Conservation (phyloP, 129 eudicot species). For the Ambrosia artemisiifolia region DNA sequence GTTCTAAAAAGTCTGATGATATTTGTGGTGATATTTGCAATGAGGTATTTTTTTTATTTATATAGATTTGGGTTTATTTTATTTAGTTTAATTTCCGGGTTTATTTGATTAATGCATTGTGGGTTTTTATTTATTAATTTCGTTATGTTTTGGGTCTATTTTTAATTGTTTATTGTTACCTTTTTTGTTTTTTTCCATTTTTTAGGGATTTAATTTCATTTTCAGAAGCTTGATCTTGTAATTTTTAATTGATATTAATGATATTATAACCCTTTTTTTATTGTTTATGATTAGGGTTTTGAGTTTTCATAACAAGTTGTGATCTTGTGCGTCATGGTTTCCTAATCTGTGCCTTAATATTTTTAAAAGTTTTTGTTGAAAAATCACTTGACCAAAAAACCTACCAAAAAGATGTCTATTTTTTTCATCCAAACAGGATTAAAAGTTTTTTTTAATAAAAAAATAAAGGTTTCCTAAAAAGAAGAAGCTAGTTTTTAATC, state of each 20-base stretch:
- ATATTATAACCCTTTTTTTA: not conserved
- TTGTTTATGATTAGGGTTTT: not conserved
- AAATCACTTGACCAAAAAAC: not conserved
- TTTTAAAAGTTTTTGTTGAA: conserved; percentile 5
- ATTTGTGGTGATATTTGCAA: conserved; percentile 58
- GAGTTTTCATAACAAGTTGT: not conserved
- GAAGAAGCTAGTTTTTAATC: conserved; percentile 13
- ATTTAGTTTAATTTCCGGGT: no score
- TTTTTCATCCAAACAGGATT: conserved; percentile 15
- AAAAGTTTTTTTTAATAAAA: not conserved
- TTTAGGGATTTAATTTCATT: not conserved
- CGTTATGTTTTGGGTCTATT: conserved; percentile 12
- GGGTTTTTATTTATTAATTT: no score
- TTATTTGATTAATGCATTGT: no score
- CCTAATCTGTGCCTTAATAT: not conserved
- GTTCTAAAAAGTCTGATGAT: conserved; percentile 81
- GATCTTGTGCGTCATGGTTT: not conserved
- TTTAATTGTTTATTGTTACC: not conserved
- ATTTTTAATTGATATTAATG: conserved; percentile 7
- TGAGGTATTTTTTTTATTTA: conserved; percentile 39
- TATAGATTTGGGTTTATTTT: not conserved
- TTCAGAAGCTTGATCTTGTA: conserved; percentile 3
- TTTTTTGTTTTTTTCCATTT: not conserved
- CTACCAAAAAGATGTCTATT: not conserved
- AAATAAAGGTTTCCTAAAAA: not conserved